A percentile compares a stretch with the other conserved stretches of the same genome.
Conservation (phyloP, 1,284 basidiomycete species). For the Prillingera fragicola region DNA sequence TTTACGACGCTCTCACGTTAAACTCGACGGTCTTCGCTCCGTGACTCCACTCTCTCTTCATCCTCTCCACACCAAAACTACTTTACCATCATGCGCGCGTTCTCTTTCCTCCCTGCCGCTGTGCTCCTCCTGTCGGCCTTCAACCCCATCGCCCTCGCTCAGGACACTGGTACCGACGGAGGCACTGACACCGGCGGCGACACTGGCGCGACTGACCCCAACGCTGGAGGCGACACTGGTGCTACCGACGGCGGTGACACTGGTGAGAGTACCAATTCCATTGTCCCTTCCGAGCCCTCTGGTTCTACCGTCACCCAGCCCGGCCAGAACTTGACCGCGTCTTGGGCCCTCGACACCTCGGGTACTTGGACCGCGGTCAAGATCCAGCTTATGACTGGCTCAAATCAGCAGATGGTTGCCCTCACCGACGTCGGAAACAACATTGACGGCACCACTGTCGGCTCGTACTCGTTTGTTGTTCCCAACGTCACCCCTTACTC, state of each 20-base stretch:
- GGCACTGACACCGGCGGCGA: not conserved
- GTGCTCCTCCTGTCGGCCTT: slow-evolving; percentile 4
- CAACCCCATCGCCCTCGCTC: slow-evolving; percentile 2
- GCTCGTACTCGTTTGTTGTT: slow-evolving; percentile 22
- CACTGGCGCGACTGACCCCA: not conserved
- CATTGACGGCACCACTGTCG: slow-evolving; percentile 33
- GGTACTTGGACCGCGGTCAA: slow-evolving; percentile 46
- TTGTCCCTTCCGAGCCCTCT: slow-evolving; percentile 47
- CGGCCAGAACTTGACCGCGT: slow-evolving; percentile 33
- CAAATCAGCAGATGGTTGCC: slow-evolving; percentile 29
- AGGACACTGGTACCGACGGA: slow-evolving; percentile 2
- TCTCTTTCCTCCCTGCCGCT: slow-evolving; percentile 5
- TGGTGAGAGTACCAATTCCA: no score
- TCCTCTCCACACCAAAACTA: no score
- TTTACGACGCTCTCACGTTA: not conserved
- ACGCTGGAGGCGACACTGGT: not conserved
- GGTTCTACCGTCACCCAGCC: slow-evolving; percentile 36
- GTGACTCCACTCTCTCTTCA: not conserved
- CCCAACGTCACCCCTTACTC: slow-evolving; percentile 47
- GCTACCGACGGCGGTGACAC: not conserved
- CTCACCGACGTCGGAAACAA: slow-evolving; percentile 30
- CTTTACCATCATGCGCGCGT: not conserved
- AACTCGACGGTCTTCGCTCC: not conserved
- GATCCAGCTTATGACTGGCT: slow-evolving; percentile 46
- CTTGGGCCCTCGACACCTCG: slow-evolving; percentile 44